A percentile compares a stretch with the other conserved stretches of the same genome.
These are phyloP conservation scores for Rosa multiflora DNA, from an alignment of 306 rosid genomes.

Conservation along the genomic window DNA sequence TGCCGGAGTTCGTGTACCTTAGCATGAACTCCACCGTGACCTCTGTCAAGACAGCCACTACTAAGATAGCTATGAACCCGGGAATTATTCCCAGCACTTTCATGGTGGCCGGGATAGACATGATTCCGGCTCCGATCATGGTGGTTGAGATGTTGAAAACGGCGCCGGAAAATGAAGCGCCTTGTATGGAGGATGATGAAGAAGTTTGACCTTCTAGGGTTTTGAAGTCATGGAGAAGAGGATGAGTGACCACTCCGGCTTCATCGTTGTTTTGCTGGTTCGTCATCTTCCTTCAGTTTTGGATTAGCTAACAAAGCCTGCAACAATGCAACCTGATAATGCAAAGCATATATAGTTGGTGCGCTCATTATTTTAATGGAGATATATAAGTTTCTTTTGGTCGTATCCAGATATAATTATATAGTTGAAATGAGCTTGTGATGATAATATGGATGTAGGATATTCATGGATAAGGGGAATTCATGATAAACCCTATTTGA, in stretches of 20 bases:
- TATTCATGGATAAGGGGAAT: background rate
- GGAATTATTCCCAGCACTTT: conserved; percentile 60
- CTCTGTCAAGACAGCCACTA: conserved; percentile 43
- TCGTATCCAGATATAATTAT: background rate
- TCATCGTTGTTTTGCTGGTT: background rate
- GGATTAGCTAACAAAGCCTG: background rate
- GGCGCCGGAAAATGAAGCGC: conserved; percentile 35
- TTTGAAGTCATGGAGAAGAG: conserved; percentile 21
- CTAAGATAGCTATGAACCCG: conserved; percentile 38
- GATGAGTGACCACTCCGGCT: background rate
- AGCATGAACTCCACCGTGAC: conserved; percentile 55
- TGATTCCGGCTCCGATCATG: conserved; percentile 66
- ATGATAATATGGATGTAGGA: no score
- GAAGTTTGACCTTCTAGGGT: conserved; percentile 9
- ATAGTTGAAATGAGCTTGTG: background rate
- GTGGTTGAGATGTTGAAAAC: conserved; percentile 62
- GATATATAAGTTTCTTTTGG: background rate
- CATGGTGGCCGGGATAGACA: conserved; percentile 64
- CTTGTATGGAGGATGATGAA: background rate
- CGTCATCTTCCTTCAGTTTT: conserved; percentile 4
- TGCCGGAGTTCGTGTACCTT: conserved; percentile 45
- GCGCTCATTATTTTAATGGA: background rate
- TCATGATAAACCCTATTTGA: background rate
- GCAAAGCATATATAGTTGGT: background rate
- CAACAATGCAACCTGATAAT: background rate